Base-by-base conservation (phyloP, 192 early-diverging fungal species). In the Coemansia sp. region DNA sequence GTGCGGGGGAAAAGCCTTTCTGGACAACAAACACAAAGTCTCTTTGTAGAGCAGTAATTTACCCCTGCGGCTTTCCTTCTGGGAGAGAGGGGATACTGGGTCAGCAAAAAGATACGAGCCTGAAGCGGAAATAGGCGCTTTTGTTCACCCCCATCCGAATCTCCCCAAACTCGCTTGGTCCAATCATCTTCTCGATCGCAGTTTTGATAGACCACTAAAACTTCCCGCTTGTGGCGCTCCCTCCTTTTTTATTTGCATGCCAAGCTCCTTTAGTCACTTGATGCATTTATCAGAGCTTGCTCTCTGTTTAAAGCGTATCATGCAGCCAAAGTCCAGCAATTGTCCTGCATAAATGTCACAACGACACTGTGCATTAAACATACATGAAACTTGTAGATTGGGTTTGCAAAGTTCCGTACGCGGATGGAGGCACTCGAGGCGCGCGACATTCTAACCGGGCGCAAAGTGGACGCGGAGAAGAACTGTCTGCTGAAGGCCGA, bases 361-460 rank as follows among this genome's bases (percentile, higher is more conserved):
- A 39, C 21, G 33, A 40, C 16, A 50, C 30, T 15, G 20, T 48
- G 46, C 46, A 16, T 23, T 46, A 18, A 37, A 38, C 45, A 30
- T 18, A 31, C 46, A 48, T 58, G 16, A 14, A 40, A 11, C 19
- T 30, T 13, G 16, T 50, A 79, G 76, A 98, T 99, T 82, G 97
- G 97, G 14, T 99, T 99, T 65, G 97, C 93, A 54, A 94, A 97
- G 68, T 97, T 99, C 69, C 86, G 91, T 61, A 86, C 94, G 33
- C 85, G 90, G 14, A 64, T 86, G 30, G 95, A 97, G 49, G 97
- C 97, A 1, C 73, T 94, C 23, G 87, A 94, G 63, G 97, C 97
- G 4, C 81, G 93, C 45, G 92, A 94, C 59, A 77, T 92, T 20
- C 82, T 99, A 50, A 90, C 83, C n/a, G 96, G 96, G 1, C 82